These are phyloP conservation scores for Pseudogymnoascus destructans DNA, from an alignment of 2,329 filamentous ascomycete genomes.

Conservation along the genomic window DNA sequence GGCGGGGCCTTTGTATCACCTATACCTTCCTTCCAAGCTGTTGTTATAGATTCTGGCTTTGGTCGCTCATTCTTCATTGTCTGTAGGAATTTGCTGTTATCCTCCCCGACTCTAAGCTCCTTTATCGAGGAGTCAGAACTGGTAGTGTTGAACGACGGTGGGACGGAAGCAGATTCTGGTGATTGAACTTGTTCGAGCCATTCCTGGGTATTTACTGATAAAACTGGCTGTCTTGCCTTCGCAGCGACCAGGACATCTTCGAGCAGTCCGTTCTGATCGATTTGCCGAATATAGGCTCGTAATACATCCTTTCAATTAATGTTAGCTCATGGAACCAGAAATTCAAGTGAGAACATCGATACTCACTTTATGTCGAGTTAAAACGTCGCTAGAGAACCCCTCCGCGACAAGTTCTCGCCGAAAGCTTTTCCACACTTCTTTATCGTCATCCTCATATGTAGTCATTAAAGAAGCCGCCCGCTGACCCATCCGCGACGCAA, in stretches of 20 bases:
- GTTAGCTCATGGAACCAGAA: slow-evolving; percentile 16
- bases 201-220: slow-evolving; percentile 16
- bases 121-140: slow-evolving; percentile 17
- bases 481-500: slow-evolving; percentile 39
- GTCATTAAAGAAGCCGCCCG: slow-evolving; percentile 27
- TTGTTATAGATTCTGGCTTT: slow-evolving; percentile 16
- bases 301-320: slow-evolving; percentile 37
- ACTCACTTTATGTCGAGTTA: slow-evolving; percentile 45
- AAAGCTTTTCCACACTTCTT: slow-evolving; percentile 45
- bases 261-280: slow-evolving; percentile 43
- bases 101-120: slow-evolving; percentile 21
- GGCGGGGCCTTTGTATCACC: not conserved
- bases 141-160: slow-evolving; percentile 18
- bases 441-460: slow-evolving; percentile 32
- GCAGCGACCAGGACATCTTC: slow-evolving; percentile 30
- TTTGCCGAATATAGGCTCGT: slow-evolving; percentile 46
- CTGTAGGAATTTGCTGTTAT: slow-evolving; percentile 24
- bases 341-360: not conserved
- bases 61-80: slow-evolving; percentile 22
- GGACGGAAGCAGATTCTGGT: slow-evolving; percentile 11
- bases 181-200: slow-evolving; percentile 19
- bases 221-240: slow-evolving; percentile 24
- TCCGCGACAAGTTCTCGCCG: slow-evolving; percentile 43
- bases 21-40: not conserved
- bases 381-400: slow-evolving; percentile 42